Percentiles rank a stretch among this genome's conserved stretches.
phyloP scores from a whole-genome alignment of 2,329 filamentous ascomycete genomes.

The Cladosporium sp. region DNA sequence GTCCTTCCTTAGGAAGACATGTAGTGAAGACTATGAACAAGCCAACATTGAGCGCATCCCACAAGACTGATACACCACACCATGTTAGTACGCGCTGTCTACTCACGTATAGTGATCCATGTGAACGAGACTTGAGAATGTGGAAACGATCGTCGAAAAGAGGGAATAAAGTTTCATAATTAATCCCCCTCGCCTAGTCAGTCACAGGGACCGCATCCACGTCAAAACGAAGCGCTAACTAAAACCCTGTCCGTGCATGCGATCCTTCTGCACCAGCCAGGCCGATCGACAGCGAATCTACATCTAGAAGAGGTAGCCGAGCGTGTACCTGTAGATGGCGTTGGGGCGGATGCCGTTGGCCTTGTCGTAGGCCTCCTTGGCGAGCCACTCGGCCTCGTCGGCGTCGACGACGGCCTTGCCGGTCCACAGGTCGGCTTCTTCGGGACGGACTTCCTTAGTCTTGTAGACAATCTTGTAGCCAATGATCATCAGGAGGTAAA shows the following conservation, averaged over 20 bases:
- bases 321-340: constrained; percentile 24
- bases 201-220: background rate
- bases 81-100: too few relatives aligned
- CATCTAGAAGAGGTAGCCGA: constrained; percentile 32
- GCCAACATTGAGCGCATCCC: too few relatives aligned
- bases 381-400: constrained; percentile 49
- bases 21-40: too few relatives aligned
- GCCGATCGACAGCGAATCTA: background rate
- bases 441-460: constrained; percentile 55
- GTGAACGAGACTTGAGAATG: background rate
- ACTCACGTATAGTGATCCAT: too few relatives aligned
- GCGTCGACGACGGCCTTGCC: constrained; percentile 61
- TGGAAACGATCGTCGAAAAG: background rate
- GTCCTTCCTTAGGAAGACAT: too few relatives aligned
- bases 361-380: constrained; percentile 31
- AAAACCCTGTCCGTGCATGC: background rate
- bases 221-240: background rate
- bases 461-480: constrained; percentile 65
- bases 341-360: constrained; percentile 24
- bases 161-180: constrained; percentile 3
- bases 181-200: background rate
- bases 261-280: background rate
- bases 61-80: too few relatives aligned
- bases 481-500: constrained; percentile 64
- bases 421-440: constrained; percentile 59